Base-by-base conservation (phyloP, 2,329 filamentous ascomycete genomes). In the Chrysoporthe deuterocubensis region DNA sequence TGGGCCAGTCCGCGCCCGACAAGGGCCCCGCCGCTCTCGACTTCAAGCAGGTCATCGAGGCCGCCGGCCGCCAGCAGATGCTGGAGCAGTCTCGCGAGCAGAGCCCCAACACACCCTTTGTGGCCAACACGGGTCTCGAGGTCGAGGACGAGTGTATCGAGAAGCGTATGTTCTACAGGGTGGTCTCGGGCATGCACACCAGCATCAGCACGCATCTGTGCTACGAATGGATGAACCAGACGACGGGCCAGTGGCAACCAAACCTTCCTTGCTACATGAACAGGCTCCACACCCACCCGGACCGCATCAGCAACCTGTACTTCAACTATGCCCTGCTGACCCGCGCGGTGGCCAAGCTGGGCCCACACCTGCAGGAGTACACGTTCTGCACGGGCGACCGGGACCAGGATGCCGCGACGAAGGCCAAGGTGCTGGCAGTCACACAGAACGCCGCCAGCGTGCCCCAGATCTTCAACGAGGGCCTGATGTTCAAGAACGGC, bases 241-340 rank as follows among this genome's bases (percentile, higher is more conserved):
- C 92, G 1, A 97, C 95, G 0, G 96, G 96, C 68, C 82, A 93
- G 79, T 99, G 96, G 96, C 89, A 90, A 62, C 94, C 94, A 34
- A 99, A 99, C 75, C 79, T 97, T 65, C 84, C 89, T 71, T 99
- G 96, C 84, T 99, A 97, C 84, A 89, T 92, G 76, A 83, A 89
- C 44, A 89, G 96, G n/a, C 86, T 99, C 18, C 92, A 97, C 78
- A 84, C 85, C 32, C 89, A 92, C 77, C 93, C 95, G 0, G 96
- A 99, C 73, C 92, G 95, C 69, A 92, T 99, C 75, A 96, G 94
- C 73, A 99, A 99, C 79, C 85, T 99, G 62, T 99, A 99, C 83
- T 99, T 99, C 84, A 98, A 99, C 86, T 99, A 97, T 76, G 96
- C 96, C 0, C 86, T 99, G n/a, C 85, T 99, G 52, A 91, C 95